phyloP scores from a whole-genome alignment of 495 filamentous ascomycete genomes.

The Emericellopsis terricola region DNA sequence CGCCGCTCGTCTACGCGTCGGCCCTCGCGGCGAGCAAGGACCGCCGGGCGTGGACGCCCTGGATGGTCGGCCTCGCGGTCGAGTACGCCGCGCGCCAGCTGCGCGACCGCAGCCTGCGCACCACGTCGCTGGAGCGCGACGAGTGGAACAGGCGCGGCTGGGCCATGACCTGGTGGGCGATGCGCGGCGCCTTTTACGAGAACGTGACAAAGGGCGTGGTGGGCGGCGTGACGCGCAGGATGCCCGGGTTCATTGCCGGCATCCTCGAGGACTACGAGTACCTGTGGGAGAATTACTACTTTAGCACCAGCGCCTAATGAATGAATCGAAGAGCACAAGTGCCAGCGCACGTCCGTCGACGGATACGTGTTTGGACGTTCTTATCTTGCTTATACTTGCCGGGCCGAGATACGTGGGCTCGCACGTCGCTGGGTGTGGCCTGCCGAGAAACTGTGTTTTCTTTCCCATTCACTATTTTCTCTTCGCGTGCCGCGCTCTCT shows the following conservation, averaged over 20 bases:
- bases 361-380: too few species aligned
- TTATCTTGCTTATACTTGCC: too few species aligned
- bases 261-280: conserved; percentile 92
- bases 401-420: too few species aligned
- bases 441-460: too few species aligned
- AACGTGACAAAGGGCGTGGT: conserved; percentile 74
- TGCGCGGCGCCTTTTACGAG: conserved; percentile 93
- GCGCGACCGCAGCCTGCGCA: conserved; percentile 51
- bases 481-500: too few species aligned
- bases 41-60: conserved; percentile 68
- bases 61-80: conserved; percentile 72
- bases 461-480: too few species aligned
- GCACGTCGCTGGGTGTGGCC: too few species aligned
- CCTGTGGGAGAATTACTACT: conserved; percentile 96
- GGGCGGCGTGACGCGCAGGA: conserved; percentile 47
- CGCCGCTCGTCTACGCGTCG: conserved; percentile 76
- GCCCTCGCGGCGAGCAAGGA: conserved; percentile 51
- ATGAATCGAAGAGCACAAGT: too few species aligned
- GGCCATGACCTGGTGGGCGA: conserved; percentile 84
- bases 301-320: conserved; percentile 32
- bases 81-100: conserved; percentile 78
- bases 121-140: conserved; percentile 74
- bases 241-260: conserved; percentile 63
- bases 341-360: too few species aligned
- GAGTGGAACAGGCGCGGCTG: conserved; percentile 73